Evolutionary conservation across 2,329 filamentous ascomycete species (phyloP).

Genomic region (Trichophyton benhamiae): DNA sequence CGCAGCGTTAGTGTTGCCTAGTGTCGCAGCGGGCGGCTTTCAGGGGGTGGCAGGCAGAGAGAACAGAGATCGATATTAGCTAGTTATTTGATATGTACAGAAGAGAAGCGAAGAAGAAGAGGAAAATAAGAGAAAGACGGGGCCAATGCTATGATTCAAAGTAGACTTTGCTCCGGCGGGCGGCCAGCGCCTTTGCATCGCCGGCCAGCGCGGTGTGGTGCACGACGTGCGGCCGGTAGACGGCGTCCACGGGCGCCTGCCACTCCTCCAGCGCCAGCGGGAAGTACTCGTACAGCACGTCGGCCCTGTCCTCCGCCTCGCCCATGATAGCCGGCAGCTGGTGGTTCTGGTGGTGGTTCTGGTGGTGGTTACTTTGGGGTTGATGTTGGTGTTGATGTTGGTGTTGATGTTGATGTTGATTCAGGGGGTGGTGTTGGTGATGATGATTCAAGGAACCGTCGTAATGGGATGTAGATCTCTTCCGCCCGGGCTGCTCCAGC

Average conservation of each 20-base stretch:
- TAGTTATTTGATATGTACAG: too few species aligned
- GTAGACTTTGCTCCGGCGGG: conserved; percentile 58
- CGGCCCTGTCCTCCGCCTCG: conserved; percentile 52
- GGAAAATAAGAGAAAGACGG: background rate
- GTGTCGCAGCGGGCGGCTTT: too few species aligned
- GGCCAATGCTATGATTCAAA: conserved; percentile 35
- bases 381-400: too few species aligned
- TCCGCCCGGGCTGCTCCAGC: too few species aligned
- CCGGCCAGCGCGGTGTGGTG: conserved; percentile 61
- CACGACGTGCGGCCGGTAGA: conserved; percentile 84
- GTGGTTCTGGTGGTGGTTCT: background rate
- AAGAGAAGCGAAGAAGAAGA: background rate
- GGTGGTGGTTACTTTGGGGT: too few species aligned
- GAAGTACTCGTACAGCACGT: conserved; percentile 89
- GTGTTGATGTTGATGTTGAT: background rate
- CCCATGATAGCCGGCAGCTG: conserved; percentile 43
- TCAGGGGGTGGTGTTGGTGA: background rate
- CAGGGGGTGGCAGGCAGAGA: too few species aligned
- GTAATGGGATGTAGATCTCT: too few species aligned
- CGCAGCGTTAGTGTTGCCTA: too few species aligned
- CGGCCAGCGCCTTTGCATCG: conserved; percentile 57
- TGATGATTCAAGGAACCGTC: background rate
- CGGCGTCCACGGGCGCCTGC: conserved; percentile 79
- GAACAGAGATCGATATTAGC: too few species aligned
- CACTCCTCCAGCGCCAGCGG: conserved; percentile 81